Evolutionary conservation across 1,139 yeast species (phyloP), one percentile per base, ranked within the genome.

Genomic region (Yamadazyma atmosphaerica): DNA sequence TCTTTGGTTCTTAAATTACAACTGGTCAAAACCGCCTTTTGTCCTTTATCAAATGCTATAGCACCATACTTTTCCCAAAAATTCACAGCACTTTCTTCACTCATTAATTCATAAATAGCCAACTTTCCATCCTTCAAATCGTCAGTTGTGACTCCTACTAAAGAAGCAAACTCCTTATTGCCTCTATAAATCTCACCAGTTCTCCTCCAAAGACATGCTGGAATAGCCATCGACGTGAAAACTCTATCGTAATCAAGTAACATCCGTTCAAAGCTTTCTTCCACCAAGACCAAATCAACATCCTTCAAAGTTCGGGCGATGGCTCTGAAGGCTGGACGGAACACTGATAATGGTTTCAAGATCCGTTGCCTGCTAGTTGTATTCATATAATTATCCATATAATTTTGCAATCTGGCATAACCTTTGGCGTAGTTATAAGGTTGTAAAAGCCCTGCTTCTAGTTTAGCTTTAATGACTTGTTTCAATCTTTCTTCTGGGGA

Each of bases 11-110:
- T 72, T 45, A 92, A 68, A 55, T 86, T 87, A 62, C 98, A 92
- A 58, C 95, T 85, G 1, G 97, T 90, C 47, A 92, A 65, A 6
- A 92, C 96, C 0, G 98, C 96, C 58, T 92, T 92, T 54, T 90
- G 98, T 1, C 95, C 95, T 49, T 90, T 86, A 54, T 90, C 97
- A 62, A 92, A 90, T 2, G 98, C 98, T 56, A 90, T 87, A 9
- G 95, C 90, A 8, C 97, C 97, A 54, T 90, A 92, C 60, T 90
- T 90, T 58, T 92, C 98, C 98, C 98, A 92, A 57, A 89, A 90
- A 52, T 88, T 89, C n/a, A 92, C 98, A 6, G 97, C 95, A 56
- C 96, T 86, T 54, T 90, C 97, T 58, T 90, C 98, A 42, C 92
- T 84, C 96, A 92, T 86, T 45, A 92, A 68, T 63, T 92, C 98